phyloP scores from a whole-genome alignment of 305 asterid genomes.

The Fraxinus floribunda region DNA sequence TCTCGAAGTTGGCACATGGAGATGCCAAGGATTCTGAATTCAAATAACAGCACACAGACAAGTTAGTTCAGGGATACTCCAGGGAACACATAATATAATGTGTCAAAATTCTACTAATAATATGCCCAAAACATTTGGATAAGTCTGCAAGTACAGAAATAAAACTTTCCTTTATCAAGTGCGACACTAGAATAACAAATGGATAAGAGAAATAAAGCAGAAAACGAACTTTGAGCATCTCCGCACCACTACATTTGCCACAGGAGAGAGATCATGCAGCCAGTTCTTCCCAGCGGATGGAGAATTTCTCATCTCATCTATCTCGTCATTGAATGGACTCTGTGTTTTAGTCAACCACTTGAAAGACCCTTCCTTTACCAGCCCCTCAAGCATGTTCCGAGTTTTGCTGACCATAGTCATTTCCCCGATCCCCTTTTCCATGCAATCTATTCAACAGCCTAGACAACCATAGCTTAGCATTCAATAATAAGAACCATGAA shows the following conservation, averaged over 20 bases:
- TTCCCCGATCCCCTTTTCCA: background rate
- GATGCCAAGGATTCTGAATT: slow-evolving; percentile 72
- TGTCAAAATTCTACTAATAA: background rate
- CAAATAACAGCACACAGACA: background rate
- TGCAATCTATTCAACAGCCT: slow-evolving; percentile 2
- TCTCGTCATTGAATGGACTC: slow-evolving; percentile 56
- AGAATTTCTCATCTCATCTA: slow-evolving; percentile 62
- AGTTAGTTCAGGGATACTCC: slow-evolving; percentile 4
- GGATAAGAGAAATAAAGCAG: slow-evolving; percentile 6
- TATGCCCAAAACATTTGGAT: background rate
- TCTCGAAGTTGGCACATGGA: slow-evolving; percentile 68
- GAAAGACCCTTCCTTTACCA: slow-evolving; percentile 79
- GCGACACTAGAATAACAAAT: background rate
- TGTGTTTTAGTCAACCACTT: slow-evolving; percentile 72
- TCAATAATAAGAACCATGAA: background rate
- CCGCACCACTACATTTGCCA: slow-evolving; percentile 72
- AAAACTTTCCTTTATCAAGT: background rate
- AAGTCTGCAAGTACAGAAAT: background rate
- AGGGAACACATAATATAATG: background rate
- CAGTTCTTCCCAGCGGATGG: slow-evolving; percentile 65
- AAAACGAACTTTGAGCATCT: slow-evolving; percentile 83
- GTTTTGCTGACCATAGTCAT: slow-evolving; percentile 67
- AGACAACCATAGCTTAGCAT: background rate
- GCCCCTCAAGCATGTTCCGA: slow-evolving; percentile 68
- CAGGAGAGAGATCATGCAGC: slow-evolving; percentile 72